These are phyloP conservation scores for Aspergillus arachidicola DNA, from an alignment of 2,329 filamentous ascomycete genomes.

Conservation along the genomic window DNA sequence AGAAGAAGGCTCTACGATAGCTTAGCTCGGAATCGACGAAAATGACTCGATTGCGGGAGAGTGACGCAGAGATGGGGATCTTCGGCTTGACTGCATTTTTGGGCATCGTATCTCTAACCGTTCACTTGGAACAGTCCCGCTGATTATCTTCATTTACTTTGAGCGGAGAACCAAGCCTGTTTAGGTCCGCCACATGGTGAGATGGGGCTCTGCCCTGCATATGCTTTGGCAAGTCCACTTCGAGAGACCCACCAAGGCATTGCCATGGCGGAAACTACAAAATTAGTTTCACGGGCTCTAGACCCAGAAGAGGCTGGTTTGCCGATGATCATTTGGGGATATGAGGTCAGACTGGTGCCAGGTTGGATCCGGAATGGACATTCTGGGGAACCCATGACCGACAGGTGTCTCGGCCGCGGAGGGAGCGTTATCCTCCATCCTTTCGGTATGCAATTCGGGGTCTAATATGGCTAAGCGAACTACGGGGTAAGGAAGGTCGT, in stretches of 20 bases:
- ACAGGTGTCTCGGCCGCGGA: slow-evolving; percentile 19
- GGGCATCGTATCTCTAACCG: slow-evolving; percentile 7
- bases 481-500: neutral
- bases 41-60: slow-evolving; percentile 3
- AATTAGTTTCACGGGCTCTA: slow-evolving; percentile 11
- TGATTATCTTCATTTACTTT: slow-evolving; percentile 7
- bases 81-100: slow-evolving; percentile 15
- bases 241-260: slow-evolving; percentile 4
- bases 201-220: slow-evolving; percentile 16
- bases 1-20: slow-evolving; percentile 3
- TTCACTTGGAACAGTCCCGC: slow-evolving; percentile 8
- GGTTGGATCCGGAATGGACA: slow-evolving; percentile 15
- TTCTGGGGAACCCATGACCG: slow-evolving; percentile 22
- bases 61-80: slow-evolving; percentile 24
- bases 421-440: slow-evolving; percentile 10
- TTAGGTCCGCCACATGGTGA: slow-evolving; percentile 14
- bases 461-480: slow-evolving; percentile 6
- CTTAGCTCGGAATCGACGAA: slow-evolving; percentile 11
- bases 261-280: slow-evolving; percentile 3
- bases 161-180: slow-evolving; percentile 2
- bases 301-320: slow-evolving; percentile 9
- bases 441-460: slow-evolving; percentile 17
- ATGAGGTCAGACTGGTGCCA: neutral
- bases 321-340: slow-evolving; percentile 12
- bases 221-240: slow-evolving; percentile 5